Evolutionary conservation across 2,329 filamentous ascomycete genomes (phyloP), one percentile per base, ranked within the genome.

Genomic region (Phialemonium atrogriseum): DNA sequence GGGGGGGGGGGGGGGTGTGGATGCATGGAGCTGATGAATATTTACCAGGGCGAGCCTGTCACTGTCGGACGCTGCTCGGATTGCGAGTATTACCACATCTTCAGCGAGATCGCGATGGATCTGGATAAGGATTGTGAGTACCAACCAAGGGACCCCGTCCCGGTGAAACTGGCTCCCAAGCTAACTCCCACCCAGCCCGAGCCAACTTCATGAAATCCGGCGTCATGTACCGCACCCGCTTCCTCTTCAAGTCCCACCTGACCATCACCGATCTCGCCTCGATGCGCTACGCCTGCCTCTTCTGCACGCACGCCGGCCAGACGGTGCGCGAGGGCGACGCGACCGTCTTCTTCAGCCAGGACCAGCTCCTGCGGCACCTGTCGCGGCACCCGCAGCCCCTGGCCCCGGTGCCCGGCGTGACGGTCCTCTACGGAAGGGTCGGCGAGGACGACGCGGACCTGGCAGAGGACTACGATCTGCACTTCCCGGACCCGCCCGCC

Each of bases 241-340:
- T 65, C 16, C 49, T 64, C 9, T 61, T 57, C 45, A 65, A 65
- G 33, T 62, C 56, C 10, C 61, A 65, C 33, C 37, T 64, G 4
- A 34, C 46, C n/a, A 50, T 48, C 10, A 43, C 37, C 5, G 44
- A 44, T 11, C 44, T 54, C 20, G 42, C 48, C 20, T 51, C 56
- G 16, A 48, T 50, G 30, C 43, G 52, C 27, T 62, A 58, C 34
- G 59, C 49, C 5, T 62, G 60, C 30, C 41, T 64, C 2, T 63
- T 59, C 38, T 63, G 59, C 35, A 49, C 51, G 5, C 49, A 57
- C 14, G 33, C 46, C 4, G 51, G 50, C 1, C 35, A 48, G 2
- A 58, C 57, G 0, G 44, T 51, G 3, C 50, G 50, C n/a, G 52
- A 61, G 17, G 56, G 54, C 27, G 60, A 64, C 35, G 58, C 60